Evolutionary conservation across 2,329 filamentous ascomycete species (phyloP).

Genomic region (Sporothrix phasma): DNA sequence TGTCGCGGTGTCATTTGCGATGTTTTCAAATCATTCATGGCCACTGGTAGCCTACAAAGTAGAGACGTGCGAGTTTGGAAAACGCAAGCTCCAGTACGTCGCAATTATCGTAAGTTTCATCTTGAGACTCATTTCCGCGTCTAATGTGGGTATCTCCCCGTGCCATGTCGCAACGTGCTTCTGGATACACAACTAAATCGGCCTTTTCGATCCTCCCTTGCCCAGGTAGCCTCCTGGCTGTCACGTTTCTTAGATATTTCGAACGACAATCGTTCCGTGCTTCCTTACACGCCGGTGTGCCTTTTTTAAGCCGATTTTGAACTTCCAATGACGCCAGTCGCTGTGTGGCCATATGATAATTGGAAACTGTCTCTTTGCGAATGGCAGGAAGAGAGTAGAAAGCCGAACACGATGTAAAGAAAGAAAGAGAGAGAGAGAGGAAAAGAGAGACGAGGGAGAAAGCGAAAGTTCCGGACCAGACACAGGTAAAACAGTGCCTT

Average conservation of each 20-base stretch:
- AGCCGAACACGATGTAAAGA: too few species aligned
- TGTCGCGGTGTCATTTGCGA: background rate
- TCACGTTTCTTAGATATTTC: too few species aligned
- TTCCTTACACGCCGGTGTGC: background rate
- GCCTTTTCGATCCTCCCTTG: background rate
- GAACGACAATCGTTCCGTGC: background rate
- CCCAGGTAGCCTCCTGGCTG: background rate
- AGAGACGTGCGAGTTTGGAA: background rate
- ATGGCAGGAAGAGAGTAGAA: background rate
- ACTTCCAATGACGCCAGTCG: conserved; percentile 10
- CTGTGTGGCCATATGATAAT: conserved; percentile 1
- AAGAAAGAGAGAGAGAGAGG: background rate
- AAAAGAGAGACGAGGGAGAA: background rate
- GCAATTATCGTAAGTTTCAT: background rate
- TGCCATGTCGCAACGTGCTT: background rate
- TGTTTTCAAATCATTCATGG: background rate
- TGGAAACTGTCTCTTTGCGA: background rate
- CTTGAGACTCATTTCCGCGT: background rate
- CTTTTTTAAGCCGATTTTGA: background rate
- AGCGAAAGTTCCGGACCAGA: background rate
- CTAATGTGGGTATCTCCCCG: background rate
- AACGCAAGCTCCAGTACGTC: background rate
- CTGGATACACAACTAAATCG: background rate
- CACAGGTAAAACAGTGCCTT: background rate
- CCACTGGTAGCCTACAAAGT: background rate